Evolutionary conservation across 495 filamentous ascomycete species (phyloP).

Genomic region (Penicillium paradoxum): DNA sequence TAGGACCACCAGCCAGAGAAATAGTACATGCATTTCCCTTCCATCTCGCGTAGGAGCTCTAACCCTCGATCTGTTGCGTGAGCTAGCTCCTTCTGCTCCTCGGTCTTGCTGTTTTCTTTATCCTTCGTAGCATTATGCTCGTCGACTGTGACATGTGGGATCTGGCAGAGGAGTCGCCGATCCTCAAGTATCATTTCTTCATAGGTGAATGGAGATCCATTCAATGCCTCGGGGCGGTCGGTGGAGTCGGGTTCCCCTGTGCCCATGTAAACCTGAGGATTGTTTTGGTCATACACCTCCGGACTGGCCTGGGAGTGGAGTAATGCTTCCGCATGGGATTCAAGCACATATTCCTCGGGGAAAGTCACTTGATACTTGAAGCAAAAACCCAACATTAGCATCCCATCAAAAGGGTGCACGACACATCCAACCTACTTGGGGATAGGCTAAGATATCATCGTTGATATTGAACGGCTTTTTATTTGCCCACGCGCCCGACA

Average conservation of each 20-base stretch:
- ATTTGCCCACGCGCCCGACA: slow-evolving; percentile 43
- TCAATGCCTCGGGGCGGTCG: not conserved
- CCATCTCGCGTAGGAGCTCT: slow-evolving; percentile 83
- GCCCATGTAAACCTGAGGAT: slow-evolving; percentile 26
- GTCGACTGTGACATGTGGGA: slow-evolving; percentile 61
- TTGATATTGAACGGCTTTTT: slow-evolving; percentile 71
- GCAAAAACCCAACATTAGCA: not conserved
- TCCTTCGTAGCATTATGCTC: slow-evolving; percentile 49
- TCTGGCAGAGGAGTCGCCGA: slow-evolving; percentile 75
- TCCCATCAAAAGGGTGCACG: not conserved
- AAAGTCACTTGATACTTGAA: slow-evolving; percentile 78
- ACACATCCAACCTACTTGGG: slow-evolving; percentile 58
- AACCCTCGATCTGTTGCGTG: slow-evolving; percentile 80
- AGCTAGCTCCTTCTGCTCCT: slow-evolving; percentile 79
- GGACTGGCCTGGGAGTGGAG: slow-evolving; percentile 37
- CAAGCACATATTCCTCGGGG: slow-evolving; percentile 67
- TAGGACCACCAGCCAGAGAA: slow-evolving; percentile 96
- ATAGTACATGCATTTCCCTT: slow-evolving; percentile 86
- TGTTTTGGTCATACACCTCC: slow-evolving; percentile 11
- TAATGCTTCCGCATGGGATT: slow-evolving; percentile 59
- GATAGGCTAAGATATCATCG: slow-evolving; percentile 87
- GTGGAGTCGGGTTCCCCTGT: slow-evolving; percentile 11
- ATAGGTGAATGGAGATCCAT: slow-evolving; percentile 23
- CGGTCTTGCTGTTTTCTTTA: slow-evolving; percentile 51
- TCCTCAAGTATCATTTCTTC: slow-evolving; percentile 61